A percentile compares a stretch with the other conserved stretches of the same genome.
Evolutionary conservation across 495 filamentous ascomycete species (phyloP).

Genomic region (Penicillium lividum): DNA sequence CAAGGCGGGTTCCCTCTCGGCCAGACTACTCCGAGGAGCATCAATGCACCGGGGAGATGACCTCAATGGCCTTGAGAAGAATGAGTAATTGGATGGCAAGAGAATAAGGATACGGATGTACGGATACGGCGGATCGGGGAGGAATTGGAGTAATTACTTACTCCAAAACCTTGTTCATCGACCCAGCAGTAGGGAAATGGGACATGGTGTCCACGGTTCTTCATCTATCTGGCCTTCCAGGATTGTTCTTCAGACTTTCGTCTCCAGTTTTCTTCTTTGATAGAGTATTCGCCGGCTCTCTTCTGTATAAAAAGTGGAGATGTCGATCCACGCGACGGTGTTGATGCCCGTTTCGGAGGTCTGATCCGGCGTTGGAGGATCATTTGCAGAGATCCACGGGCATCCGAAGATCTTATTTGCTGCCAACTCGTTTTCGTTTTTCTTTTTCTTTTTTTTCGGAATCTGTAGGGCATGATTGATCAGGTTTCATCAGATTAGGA

Average conservation of each 20-base stretch:
- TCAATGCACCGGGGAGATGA: conserved; percentile 3
- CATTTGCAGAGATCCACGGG: conserved; percentile 22
- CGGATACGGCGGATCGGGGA: neutral
- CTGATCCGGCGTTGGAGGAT: neutral
- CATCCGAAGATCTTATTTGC: conserved; percentile 20
- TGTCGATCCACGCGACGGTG: neutral
- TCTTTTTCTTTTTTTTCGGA: conserved; percentile 1
- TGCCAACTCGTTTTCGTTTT: neutral
- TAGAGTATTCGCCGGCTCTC: neutral
- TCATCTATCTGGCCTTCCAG: too few species aligned
- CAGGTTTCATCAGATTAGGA: conserved; percentile 5
- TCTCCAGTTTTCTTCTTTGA: neutral
- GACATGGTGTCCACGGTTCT: neutral
- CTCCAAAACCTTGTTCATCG: neutral
- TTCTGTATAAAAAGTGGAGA: neutral
- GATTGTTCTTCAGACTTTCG: too few species aligned
- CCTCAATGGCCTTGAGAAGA: neutral
- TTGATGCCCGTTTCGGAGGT: neutral
- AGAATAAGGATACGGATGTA: neutral
- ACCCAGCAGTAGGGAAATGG: neutral
- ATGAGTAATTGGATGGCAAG: neutral
- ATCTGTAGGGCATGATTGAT: neutral
- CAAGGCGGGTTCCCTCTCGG: conserved; percentile 6
- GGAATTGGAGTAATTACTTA: neutral
- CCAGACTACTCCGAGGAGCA: conserved; percentile 7